Conservation (phyloP, 305 asterid species). For the Solanum hybrid region DNA sequence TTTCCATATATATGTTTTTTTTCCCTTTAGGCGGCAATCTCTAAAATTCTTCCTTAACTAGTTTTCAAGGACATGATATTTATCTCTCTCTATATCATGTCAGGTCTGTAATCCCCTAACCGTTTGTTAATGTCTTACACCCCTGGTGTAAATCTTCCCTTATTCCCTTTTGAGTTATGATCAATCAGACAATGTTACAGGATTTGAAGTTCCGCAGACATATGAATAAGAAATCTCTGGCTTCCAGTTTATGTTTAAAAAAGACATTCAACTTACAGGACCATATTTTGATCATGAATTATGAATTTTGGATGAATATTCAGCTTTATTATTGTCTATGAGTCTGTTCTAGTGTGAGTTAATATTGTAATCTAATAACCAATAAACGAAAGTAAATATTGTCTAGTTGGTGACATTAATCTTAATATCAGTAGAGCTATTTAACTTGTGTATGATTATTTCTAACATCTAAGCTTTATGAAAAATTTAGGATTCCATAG, state of each 20-base stretch:
- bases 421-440: neutral
- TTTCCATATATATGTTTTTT: neutral
- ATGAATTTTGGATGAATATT: neutral
- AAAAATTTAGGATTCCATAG: slow-evolving; percentile 60
- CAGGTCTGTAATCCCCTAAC: neutral
- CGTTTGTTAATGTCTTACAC: neutral
- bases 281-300: neutral
- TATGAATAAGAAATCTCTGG: neutral
- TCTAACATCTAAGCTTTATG: slow-evolving; percentile 11
- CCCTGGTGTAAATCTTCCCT: neutral
- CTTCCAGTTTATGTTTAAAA: neutral
- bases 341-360: neutral
- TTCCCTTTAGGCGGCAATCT: neutral
- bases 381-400: neutral
- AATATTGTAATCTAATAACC: neutral
- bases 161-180: neutral
- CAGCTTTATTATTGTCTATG: neutral
- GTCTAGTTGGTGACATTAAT: neutral
- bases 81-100: neutral
- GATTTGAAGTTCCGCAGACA: neutral
- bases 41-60: neutral
- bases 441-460: neutral
- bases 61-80: neutral
- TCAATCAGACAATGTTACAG: neutral
- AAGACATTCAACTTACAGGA: neutral